phyloP scores from a whole-genome alignment of 257 asterid species.

The Nicotiana tabacum region DNA sequence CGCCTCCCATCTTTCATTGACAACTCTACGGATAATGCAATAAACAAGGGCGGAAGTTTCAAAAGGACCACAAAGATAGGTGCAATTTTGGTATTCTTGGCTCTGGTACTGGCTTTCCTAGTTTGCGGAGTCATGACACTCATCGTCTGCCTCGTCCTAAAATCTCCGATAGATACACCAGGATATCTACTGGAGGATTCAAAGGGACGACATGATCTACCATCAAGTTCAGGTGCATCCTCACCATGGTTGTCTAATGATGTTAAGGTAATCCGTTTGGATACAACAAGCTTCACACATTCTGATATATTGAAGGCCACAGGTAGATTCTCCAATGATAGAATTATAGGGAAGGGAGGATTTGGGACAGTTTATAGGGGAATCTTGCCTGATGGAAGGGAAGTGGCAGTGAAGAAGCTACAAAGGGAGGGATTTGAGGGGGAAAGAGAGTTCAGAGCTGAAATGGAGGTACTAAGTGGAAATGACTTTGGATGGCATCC shows the following conservation, averaged over 20 bases:
- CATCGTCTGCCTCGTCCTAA: conserved; percentile 42
- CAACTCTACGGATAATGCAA: conserved; percentile 22
- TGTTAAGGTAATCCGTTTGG: conserved; percentile 70
- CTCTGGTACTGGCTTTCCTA: conserved; percentile 46
- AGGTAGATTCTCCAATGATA: conserved; percentile 53
- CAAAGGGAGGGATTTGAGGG: conserved; percentile 83
- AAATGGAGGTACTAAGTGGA: conserved; percentile 81
- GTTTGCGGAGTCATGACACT: conserved; percentile 56
- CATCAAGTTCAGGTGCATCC: conserved; percentile 51
- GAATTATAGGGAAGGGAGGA: conserved; percentile 90
- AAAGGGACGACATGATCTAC: conserved; percentile 33
- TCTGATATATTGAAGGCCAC: conserved; percentile 83
- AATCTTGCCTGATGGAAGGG: conserved; percentile 67
- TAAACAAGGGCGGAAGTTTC: neutral
- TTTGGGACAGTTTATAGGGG: conserved; percentile 83
- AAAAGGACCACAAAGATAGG: conserved; percentile 26
- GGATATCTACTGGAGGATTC: conserved; percentile 49
- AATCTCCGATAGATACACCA: conserved; percentile 38
- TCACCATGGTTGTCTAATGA: conserved; percentile 68
- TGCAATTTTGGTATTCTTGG: conserved; percentile 40
- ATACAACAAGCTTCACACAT: conserved; percentile 75
- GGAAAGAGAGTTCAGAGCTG: conserved; percentile 80
- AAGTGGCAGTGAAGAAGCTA: conserved; percentile 80
- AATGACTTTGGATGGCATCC: conserved; percentile 92
- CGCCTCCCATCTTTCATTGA: conserved; percentile 59